Base-by-base conservation (phyloP, 202 grass and related monocot genomes). In the Panicum hallii region DNA sequence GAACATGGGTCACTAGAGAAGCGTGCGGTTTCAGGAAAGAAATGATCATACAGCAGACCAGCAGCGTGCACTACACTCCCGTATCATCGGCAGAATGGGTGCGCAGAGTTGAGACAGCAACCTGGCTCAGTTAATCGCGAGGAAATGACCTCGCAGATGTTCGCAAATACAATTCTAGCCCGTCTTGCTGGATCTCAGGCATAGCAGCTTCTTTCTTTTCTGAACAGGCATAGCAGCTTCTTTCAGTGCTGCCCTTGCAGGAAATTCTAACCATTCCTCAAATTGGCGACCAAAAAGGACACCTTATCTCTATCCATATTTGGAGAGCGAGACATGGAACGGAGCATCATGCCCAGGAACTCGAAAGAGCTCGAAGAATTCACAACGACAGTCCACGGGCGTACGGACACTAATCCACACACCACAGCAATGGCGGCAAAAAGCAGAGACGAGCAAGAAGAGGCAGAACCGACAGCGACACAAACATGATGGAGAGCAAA, bases 341-440 rank as follows among this genome's bases (percentile, higher is more conserved):
- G 6, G 0, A 13, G 4, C n/a, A 11, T 7, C 38, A 36, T 0
- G 53, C 2, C 2, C 1, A 15, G 30, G 26, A 63, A 13, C 5
- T 34, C 15, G 1, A 22, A 22, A 26, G 40, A 50, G 5, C n/a
- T 6, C 0, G 26, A 65, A 7, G 15, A 76, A 26, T 3, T 36
- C n/a, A 32, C 2, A 9, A 1, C 4, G 60, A 11, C 60, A 28
- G 16, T 2, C 5, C 55, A 8, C 36, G 4, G 36, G 4, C 36
- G 36, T 38, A 17, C 47, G 43, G n/a, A 6, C 30, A 5, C 67
- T 53, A 43, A n/a, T 1, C n/a, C n/a, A 32, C 32, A 3, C 2
- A 32, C 32, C 32, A 11, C 75, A 41, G 40, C 80, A 90, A 87
- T 79, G 84, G 88, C 54, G 47, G 72, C 36, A 6, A 11, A 11